Conservation (phyloP, 768 basidiomycete species). For the Mycena vitilis region DNA sequence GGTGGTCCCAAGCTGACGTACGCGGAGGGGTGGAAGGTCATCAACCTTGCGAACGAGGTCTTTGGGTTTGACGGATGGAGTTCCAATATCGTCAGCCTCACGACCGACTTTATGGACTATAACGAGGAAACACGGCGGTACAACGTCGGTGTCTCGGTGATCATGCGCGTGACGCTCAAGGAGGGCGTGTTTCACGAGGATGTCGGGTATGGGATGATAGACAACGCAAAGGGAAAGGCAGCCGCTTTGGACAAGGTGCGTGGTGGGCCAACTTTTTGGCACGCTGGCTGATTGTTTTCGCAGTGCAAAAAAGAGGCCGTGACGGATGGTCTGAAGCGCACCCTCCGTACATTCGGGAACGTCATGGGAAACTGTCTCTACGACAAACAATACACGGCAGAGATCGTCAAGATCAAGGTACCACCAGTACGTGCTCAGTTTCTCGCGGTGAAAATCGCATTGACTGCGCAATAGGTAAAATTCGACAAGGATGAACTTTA, state of each 20-base stretch:
- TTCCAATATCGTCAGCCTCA: slow-evolving; percentile 78
- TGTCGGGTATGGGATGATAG: slow-evolving; percentile 88
- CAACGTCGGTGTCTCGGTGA: slow-evolving; percentile 83
- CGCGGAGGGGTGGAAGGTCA: slow-evolving; percentile 97
- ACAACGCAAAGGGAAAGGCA: slow-evolving; percentile 89
- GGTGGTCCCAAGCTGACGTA: slow-evolving; percentile 92
- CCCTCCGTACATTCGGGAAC: slow-evolving; percentile 93
- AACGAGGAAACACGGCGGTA: slow-evolving; percentile 74
- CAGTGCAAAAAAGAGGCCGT: slow-evolving; percentile 99
- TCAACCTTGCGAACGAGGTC: slow-evolving; percentile 97
- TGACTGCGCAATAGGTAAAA: slow-evolving; percentile 59
- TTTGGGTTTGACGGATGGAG: slow-evolving; percentile 99
- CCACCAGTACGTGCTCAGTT: slow-evolving; percentile 68
- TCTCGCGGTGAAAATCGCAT: not conserved
- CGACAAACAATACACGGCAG: slow-evolving; percentile 89
- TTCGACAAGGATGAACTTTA: slow-evolving; percentile 76
- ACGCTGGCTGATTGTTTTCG: not conserved
- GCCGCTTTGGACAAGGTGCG: slow-evolving; percentile 91
- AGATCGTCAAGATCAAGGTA: slow-evolving; percentile 89
- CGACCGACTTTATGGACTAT: slow-evolving; percentile 83
- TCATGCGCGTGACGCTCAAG: slow-evolving; percentile 86
- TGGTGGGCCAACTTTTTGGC: slow-evolving; percentile 8
- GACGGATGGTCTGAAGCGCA: slow-evolving; percentile 93
- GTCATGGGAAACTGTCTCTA: slow-evolving; percentile 97
- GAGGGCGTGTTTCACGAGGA: slow-evolving; percentile 96